Percentiles rank a stretch among this genome's conserved stretches.
Evolutionary conservation across 2,329 filamentous ascomycete species (phyloP).

Genomic region (Westerdykella sp.): DNA sequence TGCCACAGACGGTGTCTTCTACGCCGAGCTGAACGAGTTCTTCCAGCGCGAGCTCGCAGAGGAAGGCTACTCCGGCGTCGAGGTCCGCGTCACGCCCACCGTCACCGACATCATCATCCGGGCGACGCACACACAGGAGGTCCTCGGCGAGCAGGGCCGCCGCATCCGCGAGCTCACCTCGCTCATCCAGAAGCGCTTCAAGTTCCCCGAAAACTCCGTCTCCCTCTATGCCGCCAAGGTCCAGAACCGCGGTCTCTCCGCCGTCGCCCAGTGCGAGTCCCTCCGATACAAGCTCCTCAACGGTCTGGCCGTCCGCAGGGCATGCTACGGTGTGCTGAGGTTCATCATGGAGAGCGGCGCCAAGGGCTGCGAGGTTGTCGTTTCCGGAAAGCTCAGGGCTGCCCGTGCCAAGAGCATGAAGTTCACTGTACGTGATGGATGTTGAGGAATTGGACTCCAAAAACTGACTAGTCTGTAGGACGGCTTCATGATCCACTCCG

Average conservation of each 20-base stretch:
- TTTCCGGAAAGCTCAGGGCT: constrained; percentile 97
- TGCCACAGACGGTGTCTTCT: constrained; percentile 87
- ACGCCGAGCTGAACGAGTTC: constrained; percentile 99
- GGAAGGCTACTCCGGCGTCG: constrained; percentile 99
- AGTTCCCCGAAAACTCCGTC: constrained; percentile 99
- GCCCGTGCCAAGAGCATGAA: constrained; percentile 99
- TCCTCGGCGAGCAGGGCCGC: constrained; percentile 98
- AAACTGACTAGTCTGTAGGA: constrained; percentile 47
- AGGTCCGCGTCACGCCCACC: constrained; percentile 98
- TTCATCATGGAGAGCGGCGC: constrained; percentile 99
- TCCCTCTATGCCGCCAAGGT: constrained; percentile 99
- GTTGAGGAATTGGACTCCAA: background rate
- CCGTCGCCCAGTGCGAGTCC: constrained; percentile 99
- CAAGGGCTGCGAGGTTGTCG: constrained; percentile 99
- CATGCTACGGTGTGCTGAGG: constrained; percentile 99
- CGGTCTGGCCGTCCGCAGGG: constrained; percentile 95
- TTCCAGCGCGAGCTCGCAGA: constrained; percentile 99
- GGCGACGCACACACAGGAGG: constrained; percentile 99
- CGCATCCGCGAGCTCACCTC: constrained; percentile 99
- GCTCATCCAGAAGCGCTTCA: constrained; percentile 99
- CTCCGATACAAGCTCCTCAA: constrained; percentile 99
- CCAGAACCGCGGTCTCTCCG: constrained; percentile 99
- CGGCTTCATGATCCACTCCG: constrained; percentile 99
- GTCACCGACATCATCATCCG: constrained; percentile 99
- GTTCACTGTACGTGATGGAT: constrained; percentile 72